Evolutionary conservation across 2,329 filamentous ascomycete species (phyloP).

Genomic region (Aquanectria penicillioides): DNA sequence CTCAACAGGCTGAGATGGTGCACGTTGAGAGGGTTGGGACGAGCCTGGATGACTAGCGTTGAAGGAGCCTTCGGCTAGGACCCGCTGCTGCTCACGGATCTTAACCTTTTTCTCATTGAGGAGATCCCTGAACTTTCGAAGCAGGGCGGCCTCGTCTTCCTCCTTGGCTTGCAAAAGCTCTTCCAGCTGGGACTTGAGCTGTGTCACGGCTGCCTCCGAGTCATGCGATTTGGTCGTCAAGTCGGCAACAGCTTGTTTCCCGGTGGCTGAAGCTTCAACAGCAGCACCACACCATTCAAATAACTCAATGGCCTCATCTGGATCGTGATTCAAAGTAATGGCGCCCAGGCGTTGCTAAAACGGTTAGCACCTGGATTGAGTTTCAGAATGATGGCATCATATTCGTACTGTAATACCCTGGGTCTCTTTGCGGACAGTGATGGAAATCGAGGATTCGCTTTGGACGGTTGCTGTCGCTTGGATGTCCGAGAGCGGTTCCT

Average conservation of each 20-base stretch:
- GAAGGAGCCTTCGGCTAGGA: slow-evolving; percentile 61
- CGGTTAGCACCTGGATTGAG: slow-evolving; percentile 33
- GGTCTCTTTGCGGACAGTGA: slow-evolving; percentile 73
- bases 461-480: slow-evolving; percentile 69
- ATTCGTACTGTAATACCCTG: slow-evolving; percentile 72
- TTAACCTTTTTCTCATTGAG: slow-evolving; percentile 85
- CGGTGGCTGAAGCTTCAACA: slow-evolving; percentile 57
- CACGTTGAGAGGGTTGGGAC: slow-evolving; percentile 40
- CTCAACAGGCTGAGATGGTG: slow-evolving; percentile 17
- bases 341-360: slow-evolving; percentile 74
- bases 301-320: slow-evolving; percentile 68
- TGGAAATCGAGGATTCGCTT: slow-evolving; percentile 60
- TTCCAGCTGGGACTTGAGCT: slow-evolving; percentile 71
- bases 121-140: slow-evolving; percentile 76
- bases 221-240: slow-evolving; percentile 54
- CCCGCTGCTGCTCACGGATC: slow-evolving; percentile 76
- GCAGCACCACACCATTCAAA: slow-evolving; percentile 77
- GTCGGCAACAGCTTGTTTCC: slow-evolving; percentile 54
- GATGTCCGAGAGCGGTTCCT: slow-evolving; percentile 61
- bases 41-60: slow-evolving; percentile 45
- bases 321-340: slow-evolving; percentile 65
- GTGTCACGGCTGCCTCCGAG: slow-evolving; percentile 65
- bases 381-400: slow-evolving; percentile 21
- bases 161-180: slow-evolving; percentile 74
- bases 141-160: slow-evolving; percentile 71